phyloP scores from a whole-genome alignment of 352 stramenopile genomes.

The Pseudoperonospora humuli region DNA sequence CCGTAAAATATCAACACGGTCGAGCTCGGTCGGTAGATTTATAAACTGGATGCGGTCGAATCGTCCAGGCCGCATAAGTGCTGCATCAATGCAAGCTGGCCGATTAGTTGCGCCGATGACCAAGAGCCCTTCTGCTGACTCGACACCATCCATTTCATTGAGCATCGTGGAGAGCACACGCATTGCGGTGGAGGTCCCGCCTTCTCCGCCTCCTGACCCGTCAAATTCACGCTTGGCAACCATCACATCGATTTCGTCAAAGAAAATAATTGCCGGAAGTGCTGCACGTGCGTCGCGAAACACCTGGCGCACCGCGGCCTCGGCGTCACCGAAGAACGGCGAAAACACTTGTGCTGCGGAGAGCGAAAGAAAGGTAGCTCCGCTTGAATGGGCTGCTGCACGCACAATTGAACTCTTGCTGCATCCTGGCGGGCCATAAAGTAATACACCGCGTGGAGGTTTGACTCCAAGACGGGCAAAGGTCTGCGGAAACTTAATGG shows the following conservation, averaged over 20 bases:
- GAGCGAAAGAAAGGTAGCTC: conserved; percentile 81
- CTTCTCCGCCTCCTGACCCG: conserved; percentile 23
- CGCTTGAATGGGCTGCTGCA: conserved; percentile 63
- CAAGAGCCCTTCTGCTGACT: conserved; percentile 90
- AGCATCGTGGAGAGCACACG: conserved; percentile 96
- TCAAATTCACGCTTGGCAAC: conserved; percentile 76
- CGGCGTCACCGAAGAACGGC: conserved; percentile 84
- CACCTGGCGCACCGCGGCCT: conserved; percentile 71
- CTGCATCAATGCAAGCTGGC: conserved; percentile 96
- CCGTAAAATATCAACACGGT: conserved; percentile 61
- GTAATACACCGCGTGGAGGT: conserved; percentile 69
- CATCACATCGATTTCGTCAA: conserved; percentile 86
- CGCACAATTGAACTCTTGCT: conserved; percentile 88
- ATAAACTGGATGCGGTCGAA: conserved; percentile 96
- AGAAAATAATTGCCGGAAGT: conserved; percentile 88
- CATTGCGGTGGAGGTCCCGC: conserved; percentile 55
- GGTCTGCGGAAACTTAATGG: conserved; percentile 62
- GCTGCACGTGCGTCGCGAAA: conserved; percentile 72
- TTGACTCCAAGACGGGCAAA: conserved; percentile 67
- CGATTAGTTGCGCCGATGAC: conserved; percentile 97
- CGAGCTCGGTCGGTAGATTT: conserved; percentile 64
- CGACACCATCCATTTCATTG: conserved; percentile 97
- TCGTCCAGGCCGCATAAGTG: conserved; percentile 92
- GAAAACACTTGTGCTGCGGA: conserved; percentile 85
- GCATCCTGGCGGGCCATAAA: conserved; percentile 87